phyloP scores from a whole-genome alignment of 2,329 filamentous ascomycete genomes.

The Colletotrichum sp. region DNA sequence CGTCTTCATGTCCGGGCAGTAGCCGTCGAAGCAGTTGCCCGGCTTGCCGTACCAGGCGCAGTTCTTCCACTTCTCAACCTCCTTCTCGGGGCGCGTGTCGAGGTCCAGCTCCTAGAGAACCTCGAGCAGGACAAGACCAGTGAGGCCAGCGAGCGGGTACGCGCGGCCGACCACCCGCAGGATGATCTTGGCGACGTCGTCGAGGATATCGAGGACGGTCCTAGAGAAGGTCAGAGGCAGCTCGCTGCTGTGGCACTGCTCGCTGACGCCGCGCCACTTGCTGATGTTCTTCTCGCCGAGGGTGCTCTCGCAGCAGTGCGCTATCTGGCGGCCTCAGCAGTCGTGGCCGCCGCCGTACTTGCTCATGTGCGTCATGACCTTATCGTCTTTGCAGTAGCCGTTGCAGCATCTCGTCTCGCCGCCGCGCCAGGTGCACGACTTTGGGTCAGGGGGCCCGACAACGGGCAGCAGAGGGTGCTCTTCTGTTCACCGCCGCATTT shows the following conservation, averaged over 20 bases:
- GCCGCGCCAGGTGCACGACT: conserved; percentile 36
- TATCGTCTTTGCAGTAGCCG: conserved; percentile 35
- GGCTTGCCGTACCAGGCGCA: conserved; percentile 40
- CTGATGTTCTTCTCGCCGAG: conserved; percentile 25
- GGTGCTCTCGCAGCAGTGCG: conserved; percentile 32
- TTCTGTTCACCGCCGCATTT: conserved; percentile 29
- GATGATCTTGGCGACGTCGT: not conserved
- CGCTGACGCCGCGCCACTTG: conserved; percentile 26
- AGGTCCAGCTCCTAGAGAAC: conserved; percentile 24
- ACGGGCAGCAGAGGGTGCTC: conserved; percentile 35
- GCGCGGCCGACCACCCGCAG: not conserved
- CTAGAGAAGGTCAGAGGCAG: conserved; percentile 27
- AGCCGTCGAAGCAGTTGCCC: conserved; percentile 36
- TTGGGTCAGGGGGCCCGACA: conserved; percentile 31
- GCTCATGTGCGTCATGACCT: conserved; percentile 34
- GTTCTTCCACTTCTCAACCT: conserved; percentile 32
- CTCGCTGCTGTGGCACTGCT: conserved; percentile 25
- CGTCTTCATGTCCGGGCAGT: conserved; percentile 29
- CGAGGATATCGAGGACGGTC: conserved; percentile 19
- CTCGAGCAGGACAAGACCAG: not conserved
- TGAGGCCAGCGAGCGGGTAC: not conserved
- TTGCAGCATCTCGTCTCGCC: conserved; percentile 29
- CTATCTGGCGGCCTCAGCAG: conserved; percentile 32
- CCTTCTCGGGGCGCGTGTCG: conserved; percentile 21
- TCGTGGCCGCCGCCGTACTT: conserved; percentile 30